Evolutionary conservation across 2,329 filamentous ascomycete genomes (phyloP).

Genomic region (Penicillium janthinellum): DNA sequence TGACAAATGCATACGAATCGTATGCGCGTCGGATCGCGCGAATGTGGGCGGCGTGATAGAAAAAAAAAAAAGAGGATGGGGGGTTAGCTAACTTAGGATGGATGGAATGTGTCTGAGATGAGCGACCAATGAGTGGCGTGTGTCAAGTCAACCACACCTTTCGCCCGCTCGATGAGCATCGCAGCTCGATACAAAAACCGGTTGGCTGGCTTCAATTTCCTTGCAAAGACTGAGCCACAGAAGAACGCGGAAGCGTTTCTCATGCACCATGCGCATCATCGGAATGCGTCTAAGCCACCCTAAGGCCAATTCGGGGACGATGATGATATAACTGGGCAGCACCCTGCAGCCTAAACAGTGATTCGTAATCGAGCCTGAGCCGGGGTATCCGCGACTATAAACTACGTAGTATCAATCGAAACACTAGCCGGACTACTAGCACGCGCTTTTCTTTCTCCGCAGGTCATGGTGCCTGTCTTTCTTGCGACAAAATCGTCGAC

Average conservation of each 20-base stretch:
- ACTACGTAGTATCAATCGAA: neutral
- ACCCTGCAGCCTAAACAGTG: neutral
- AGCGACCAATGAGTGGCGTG: conserved; percentile 3
- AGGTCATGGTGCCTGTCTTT: neutral
- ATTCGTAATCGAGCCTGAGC: neutral
- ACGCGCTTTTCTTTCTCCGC: neutral
- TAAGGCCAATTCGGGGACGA: neutral
- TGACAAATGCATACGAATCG: neutral
- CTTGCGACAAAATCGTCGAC: neutral
- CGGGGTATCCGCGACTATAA: neutral
- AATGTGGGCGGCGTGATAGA: conserved; percentile 23
- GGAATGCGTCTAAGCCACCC: conserved; percentile 18
- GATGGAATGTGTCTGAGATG: conserved; percentile 25
- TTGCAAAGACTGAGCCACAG: conserved; percentile 23
- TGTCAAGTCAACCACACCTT: neutral
- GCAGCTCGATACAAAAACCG: conserved; percentile 6
- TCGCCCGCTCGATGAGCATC: neutral
- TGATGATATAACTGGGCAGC: neutral
- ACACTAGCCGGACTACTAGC: neutral
- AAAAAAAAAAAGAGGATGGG: neutral
- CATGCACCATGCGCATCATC: conserved; percentile 11
- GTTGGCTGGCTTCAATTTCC: neutral
- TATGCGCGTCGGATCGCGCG: conserved; percentile 11
- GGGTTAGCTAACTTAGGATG: conserved; percentile 3
- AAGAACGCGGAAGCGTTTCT: conserved; percentile 7